Evolutionary conservation across 225 moss, liverwort and hornwort genomes (phyloP).

Genomic region (Asterella californica): DNA sequence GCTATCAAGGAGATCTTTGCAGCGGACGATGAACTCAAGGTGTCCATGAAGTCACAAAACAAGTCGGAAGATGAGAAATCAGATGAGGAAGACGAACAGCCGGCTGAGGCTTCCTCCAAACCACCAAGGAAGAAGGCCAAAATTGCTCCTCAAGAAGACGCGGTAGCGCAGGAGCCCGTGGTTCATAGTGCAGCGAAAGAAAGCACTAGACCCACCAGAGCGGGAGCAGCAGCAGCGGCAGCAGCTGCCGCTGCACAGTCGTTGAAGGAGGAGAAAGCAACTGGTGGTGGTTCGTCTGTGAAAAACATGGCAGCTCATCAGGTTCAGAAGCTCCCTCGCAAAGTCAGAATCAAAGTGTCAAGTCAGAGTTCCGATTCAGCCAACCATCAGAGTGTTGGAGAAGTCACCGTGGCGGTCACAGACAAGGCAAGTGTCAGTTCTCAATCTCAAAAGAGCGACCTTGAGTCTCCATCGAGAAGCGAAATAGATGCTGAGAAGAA

Average conservation of each 20-base stretch:
- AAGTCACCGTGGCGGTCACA: constrained; percentile 4
- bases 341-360: constrained; percentile 47
- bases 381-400: constrained; percentile 22
- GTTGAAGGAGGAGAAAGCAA: constrained; percentile 35
- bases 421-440: constrained; percentile 33
- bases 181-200: not conserved
- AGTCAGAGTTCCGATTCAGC: constrained; percentile 34
- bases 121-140: constrained; percentile 37
- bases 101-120: constrained; percentile 21
- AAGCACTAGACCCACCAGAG: constrained; percentile 6
- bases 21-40: constrained; percentile 40
- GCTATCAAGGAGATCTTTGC: constrained; percentile 47
- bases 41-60: constrained; percentile 20
- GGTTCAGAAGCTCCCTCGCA: constrained; percentile 45
- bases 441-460: constrained; percentile 14
- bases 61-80: constrained; percentile 37
- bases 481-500: constrained; percentile 25
- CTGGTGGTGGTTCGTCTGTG: constrained; percentile 7
- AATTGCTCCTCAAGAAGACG: constrained; percentile 16
- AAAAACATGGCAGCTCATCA: constrained; percentile 38
- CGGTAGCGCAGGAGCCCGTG: constrained; percentile 1
- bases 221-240: constrained; percentile 20
- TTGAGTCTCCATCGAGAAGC: constrained; percentile 6
- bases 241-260: constrained; percentile 10
- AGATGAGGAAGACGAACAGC: constrained; percentile 26